Conservation (phyloP, 2,329 filamentous ascomycete species). For the Colletotrichum orbiculare region DNA sequence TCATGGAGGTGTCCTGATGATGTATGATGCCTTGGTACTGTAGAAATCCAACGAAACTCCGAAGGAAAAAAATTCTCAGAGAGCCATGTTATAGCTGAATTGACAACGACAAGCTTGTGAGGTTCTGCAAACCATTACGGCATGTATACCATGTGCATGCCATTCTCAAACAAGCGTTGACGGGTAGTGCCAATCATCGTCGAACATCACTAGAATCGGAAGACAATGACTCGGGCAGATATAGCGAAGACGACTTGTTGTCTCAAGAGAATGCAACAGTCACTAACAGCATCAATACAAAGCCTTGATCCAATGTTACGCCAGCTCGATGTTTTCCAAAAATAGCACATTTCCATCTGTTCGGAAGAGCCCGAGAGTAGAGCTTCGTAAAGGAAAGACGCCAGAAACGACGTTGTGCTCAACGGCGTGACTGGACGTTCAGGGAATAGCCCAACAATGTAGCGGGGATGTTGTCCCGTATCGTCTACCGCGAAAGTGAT, state of each 20-base stretch:
- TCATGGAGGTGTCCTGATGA: constrained; percentile 45
- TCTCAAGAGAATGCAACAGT: constrained; percentile 15
- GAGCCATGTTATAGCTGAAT: constrained; percentile 1
- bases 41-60: background rate
- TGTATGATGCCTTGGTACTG: background rate
- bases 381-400: background rate
- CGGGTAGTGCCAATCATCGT: too few relatives aligned
- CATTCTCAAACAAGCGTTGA: too few relatives aligned
- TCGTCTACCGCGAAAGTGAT: too few relatives aligned
- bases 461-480: too few relatives aligned
- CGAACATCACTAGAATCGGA: constrained; percentile 4
- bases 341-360: too few relatives aligned
- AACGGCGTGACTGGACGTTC: too few relatives aligned
- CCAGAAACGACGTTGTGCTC: background rate
- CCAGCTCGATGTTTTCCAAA: background rate
- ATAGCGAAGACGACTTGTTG: constrained; percentile 12
- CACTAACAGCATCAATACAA: background rate
- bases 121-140: background rate
- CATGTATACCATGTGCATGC: background rate
- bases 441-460: too few relatives aligned
- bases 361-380: background rate
- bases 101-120: background rate
- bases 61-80: background rate
- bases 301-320: constrained; percentile 10
- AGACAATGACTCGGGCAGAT: constrained; percentile 18